Percentiles rank a stretch among this genome's conserved stretches.
phyloP scores from a whole-genome alignment of 805 yeast genomes.

The Starmerella khaoyaiensis region DNA sequence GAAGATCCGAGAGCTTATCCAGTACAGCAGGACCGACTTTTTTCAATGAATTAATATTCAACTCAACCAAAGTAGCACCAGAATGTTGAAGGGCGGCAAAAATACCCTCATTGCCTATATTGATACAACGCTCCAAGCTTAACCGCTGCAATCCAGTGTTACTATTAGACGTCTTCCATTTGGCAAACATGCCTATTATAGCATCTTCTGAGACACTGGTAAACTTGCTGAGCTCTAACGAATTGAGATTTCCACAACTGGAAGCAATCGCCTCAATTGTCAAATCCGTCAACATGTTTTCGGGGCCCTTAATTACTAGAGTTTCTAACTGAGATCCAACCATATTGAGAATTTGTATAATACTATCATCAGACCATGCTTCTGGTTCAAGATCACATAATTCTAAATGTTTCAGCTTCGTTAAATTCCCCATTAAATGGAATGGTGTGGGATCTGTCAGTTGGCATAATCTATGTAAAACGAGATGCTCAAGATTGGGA shows the following conservation, averaged over 20 bases:
- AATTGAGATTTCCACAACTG: constrained; percentile 37
- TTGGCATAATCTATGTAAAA: constrained; percentile 61
- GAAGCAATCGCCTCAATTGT: constrained; percentile 42
- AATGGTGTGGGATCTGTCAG: constrained; percentile 44
- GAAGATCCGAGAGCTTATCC: constrained; percentile 29
- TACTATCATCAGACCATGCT: constrained; percentile 53
- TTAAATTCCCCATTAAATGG: constrained; percentile 47
- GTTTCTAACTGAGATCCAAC: constrained; percentile 46
- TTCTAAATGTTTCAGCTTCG: constrained; percentile 44
- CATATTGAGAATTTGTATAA: constrained; percentile 41
- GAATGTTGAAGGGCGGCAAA: constrained; percentile 51
- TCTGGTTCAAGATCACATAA: constrained; percentile 53
- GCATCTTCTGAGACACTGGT: constrained; percentile 63
- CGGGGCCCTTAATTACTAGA: constrained; percentile 60
- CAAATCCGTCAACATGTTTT: constrained; percentile 38
- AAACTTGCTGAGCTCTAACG: constrained; percentile 44
- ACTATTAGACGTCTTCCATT: constrained; percentile 33
- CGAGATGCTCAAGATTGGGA: constrained; percentile 40
- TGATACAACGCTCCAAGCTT: constrained; percentile 51
- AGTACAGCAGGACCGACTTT: constrained; percentile 35
- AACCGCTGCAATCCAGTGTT: constrained; percentile 45
- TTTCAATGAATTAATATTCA: constrained; percentile 64
- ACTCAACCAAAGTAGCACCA: constrained; percentile 48
- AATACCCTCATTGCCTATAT: constrained; percentile 50
- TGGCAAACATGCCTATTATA: constrained; percentile 41